Evolutionary conservation across 2,329 filamentous ascomycete species (phyloP).

Genomic region (Fusarium virguliforme): DNA sequence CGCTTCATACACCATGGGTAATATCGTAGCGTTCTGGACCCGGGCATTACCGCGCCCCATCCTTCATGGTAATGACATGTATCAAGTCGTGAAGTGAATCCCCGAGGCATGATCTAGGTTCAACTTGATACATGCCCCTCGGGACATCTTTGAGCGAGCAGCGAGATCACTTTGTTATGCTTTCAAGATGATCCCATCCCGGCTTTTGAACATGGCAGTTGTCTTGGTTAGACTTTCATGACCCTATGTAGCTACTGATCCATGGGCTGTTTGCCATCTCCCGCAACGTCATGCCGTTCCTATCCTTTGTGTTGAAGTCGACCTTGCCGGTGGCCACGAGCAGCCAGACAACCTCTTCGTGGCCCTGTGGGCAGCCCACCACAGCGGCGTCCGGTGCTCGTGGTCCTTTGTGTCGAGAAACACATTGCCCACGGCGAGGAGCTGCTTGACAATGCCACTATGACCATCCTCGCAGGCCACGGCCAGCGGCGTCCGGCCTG

Average conservation of each 20-base stretch:
- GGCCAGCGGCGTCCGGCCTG: background rate
- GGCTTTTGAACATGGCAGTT: background rate
- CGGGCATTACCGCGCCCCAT: background rate
- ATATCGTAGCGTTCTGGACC: background rate
- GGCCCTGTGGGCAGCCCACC: background rate
- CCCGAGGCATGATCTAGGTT: background rate
- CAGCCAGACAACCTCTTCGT: background rate
- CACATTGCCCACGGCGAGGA: background rate
- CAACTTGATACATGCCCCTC: background rate
- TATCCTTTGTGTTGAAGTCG: background rate
- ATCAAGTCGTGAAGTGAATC: background rate
- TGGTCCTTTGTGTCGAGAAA: constrained; percentile 1
- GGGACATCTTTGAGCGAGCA: background rate
- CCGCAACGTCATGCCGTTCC: background rate
- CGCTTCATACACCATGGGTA: constrained; percentile 6
- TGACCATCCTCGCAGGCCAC: constrained; percentile 3
- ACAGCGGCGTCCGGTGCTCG: constrained; percentile 1
- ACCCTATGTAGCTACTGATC: constrained; percentile 7
- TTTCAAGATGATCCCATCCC: background rate
- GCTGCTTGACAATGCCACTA: constrained; percentile 4
- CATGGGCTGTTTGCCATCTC: constrained; percentile 1
- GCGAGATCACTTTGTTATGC: background rate
- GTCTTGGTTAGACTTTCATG: background rate
- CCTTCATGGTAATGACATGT: constrained; percentile 2
- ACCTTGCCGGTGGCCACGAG: constrained; percentile 8